Evolutionary conservation across 177 flowering plant species (phyloP).

Genomic region (Vitis hybrid): DNA sequence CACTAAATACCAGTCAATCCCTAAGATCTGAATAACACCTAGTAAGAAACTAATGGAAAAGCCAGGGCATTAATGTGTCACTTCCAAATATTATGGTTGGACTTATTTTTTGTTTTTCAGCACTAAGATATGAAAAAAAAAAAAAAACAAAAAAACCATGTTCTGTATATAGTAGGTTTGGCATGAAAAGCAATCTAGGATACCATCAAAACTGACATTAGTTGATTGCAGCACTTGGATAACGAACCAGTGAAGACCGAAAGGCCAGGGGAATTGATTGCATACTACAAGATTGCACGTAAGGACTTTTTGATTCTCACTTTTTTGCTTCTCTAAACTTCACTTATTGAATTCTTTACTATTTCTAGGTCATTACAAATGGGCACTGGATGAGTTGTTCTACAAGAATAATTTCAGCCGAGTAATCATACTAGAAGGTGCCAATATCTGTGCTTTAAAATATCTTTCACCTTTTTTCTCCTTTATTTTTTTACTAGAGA

Average conservation of each 20-base stretch:
- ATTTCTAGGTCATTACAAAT: slow-evolving; percentile 80
- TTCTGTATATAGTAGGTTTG: neutral
- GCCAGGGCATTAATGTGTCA: too few species aligned
- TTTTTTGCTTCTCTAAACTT: slow-evolving; percentile 6
- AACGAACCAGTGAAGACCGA: slow-evolving; percentile 68
- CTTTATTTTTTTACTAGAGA: neutral
- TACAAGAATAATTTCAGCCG: slow-evolving; percentile 74
- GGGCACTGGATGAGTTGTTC: slow-evolving; percentile 91
- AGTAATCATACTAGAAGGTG: slow-evolving; percentile 91
- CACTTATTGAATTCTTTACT: neutral
- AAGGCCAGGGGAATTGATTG: slow-evolving; percentile 89
- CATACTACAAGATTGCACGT: slow-evolving; percentile 98
- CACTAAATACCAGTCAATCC: too few species aligned
- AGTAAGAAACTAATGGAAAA: too few species aligned
- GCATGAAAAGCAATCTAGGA: neutral
- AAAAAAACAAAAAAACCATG: too few species aligned
- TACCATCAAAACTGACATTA: slow-evolving; percentile 10
- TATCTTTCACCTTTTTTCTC: slow-evolving; percentile 1
- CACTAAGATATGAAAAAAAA: too few species aligned
- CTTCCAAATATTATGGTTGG: too few species aligned
- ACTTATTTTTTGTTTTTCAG: too few species aligned
- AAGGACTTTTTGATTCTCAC: slow-evolving; percentile 22
- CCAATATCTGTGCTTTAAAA: slow-evolving; percentile 6
- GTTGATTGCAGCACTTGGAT: slow-evolving; percentile 78
- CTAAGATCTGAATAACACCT: too few species aligned